Conservation (phyloP, 768 basidiomycete genomes). For the Amanita thiersii region DNA sequence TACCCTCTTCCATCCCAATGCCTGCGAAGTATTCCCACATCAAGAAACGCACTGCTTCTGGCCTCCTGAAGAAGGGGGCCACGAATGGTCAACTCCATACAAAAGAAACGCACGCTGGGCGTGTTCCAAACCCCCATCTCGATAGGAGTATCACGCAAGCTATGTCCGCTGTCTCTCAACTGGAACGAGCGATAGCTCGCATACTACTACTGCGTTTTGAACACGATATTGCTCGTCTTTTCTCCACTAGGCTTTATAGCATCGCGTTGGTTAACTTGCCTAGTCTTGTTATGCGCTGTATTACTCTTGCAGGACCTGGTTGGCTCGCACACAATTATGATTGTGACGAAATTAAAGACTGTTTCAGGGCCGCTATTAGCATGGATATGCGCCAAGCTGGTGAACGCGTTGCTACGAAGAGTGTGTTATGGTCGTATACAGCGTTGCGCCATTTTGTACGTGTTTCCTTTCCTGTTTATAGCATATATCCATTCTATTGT, state of each 20-base stretch:
- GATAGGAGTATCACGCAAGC: conserved; percentile 50
- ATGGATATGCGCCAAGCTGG: conserved; percentile 78
- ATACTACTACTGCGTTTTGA: conserved; percentile 64
- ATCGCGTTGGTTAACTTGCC: conserved; percentile 61
- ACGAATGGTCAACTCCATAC: neutral
- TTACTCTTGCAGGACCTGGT: conserved; percentile 51
- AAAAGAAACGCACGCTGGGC: conserved; percentile 20
- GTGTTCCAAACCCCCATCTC: conserved; percentile 35
- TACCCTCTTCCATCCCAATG: conserved; percentile 26
- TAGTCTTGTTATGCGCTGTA: conserved; percentile 58
- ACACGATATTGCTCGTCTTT: conserved; percentile 68
- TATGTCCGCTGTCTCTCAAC: conserved; percentile 52
- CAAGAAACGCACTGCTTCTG: conserved; percentile 51
- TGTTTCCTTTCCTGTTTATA: conserved; percentile 7
- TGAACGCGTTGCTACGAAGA: conserved; percentile 73
- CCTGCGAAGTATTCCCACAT: conserved; percentile 70
- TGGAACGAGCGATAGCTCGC: conserved; percentile 62
- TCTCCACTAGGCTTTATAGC: conserved; percentile 60
- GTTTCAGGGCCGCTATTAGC: conserved; percentile 57
- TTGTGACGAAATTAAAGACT: conserved; percentile 66
- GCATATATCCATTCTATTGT: neutral
- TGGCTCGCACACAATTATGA: conserved; percentile 66
- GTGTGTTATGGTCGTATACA: conserved; percentile 74
- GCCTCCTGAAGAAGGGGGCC: conserved; percentile 35
- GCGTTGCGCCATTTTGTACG: conserved; percentile 69